These are phyloP conservation scores for Rhizoclosmatium globosum DNA, from an alignment of 192 early-diverging fungal genomes.

Conservation along the genomic window DNA sequence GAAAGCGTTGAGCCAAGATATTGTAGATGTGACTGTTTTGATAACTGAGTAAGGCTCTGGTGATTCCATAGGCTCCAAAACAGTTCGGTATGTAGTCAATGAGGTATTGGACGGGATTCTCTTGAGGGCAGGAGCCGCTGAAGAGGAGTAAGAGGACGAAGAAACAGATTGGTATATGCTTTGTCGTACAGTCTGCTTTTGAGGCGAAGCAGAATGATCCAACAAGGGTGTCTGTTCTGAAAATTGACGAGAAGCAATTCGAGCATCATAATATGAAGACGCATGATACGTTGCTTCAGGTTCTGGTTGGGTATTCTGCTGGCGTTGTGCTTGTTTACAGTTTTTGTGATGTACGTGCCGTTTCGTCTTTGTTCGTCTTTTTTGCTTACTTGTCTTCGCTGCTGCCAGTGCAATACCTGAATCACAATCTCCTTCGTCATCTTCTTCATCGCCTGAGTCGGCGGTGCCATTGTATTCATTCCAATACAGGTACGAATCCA, in stretches of 20 bases:
- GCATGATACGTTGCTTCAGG: background rate
- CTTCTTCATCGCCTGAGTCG: slow-evolving; percentile 1
- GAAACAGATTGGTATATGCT: background rate
- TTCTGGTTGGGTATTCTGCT: background rate
- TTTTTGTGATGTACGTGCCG: background rate
- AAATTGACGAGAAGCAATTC: background rate
- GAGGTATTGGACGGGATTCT: background rate
- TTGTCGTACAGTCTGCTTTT: background rate
- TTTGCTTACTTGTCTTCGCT: background rate
- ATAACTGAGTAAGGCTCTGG: background rate
- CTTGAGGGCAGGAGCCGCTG: background rate
- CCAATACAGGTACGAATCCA: slow-evolving; percentile 1
- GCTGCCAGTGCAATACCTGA: background rate
- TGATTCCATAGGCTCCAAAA: background rate
- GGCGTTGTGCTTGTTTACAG: too few relatives aligned
- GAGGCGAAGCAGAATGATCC: background rate
- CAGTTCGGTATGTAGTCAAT: background rate
- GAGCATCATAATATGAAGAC: background rate
- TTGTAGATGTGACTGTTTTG: slow-evolving; percentile 5
- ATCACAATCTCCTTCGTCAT: background rate
- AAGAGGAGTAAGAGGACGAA: background rate
- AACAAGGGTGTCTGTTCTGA: slow-evolving; percentile 3
- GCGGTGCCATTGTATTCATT: background rate
- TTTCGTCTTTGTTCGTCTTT: background rate
- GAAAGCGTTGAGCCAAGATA: slow-evolving; percentile 6